These are phyloP conservation scores for Phytophthora sp. DNA, from an alignment of 352 stramenopile genomes.

Conservation along the genomic window DNA sequence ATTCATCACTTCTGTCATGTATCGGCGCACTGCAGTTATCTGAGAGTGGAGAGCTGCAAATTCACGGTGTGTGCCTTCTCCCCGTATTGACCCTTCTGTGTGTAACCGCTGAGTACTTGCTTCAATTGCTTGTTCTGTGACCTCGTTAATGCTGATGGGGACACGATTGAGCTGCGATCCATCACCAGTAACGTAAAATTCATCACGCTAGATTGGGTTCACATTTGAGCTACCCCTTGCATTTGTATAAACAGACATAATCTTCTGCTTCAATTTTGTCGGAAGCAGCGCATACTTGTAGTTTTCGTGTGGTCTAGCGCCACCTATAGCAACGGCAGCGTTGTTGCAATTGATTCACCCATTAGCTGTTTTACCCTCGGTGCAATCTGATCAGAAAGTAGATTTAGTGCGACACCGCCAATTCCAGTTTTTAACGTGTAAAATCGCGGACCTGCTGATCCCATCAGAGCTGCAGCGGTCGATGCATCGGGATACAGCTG, in stretches of 20 bases:
- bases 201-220: slow-evolving; percentile 6
- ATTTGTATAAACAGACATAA: slow-evolving; percentile 12
- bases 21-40: neutral
- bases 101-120: neutral
- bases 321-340: neutral
- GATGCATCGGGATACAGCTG: no score
- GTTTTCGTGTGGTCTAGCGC: neutral
- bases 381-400: slow-evolving; percentile 1
- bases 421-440: neutral
- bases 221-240: neutral
- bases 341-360: slow-evolving; percentile 1
- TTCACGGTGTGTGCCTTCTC: neutral
- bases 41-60: neutral
- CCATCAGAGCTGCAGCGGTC: neutral
- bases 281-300: neutral
- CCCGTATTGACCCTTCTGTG: neutral
- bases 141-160: neutral
- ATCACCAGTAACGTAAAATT: slow-evolving; percentile 5
- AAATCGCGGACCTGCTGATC: neutral
- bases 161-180: neutral
- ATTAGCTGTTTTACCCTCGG: slow-evolving; percentile 7
- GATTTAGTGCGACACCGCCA: neutral
- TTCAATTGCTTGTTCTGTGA: neutral
- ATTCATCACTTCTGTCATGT: neutral
- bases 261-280: neutral